Conservation (phyloP, 2,329 filamentous ascomycete genomes). For the Hirsutella thompsonii region DNA sequence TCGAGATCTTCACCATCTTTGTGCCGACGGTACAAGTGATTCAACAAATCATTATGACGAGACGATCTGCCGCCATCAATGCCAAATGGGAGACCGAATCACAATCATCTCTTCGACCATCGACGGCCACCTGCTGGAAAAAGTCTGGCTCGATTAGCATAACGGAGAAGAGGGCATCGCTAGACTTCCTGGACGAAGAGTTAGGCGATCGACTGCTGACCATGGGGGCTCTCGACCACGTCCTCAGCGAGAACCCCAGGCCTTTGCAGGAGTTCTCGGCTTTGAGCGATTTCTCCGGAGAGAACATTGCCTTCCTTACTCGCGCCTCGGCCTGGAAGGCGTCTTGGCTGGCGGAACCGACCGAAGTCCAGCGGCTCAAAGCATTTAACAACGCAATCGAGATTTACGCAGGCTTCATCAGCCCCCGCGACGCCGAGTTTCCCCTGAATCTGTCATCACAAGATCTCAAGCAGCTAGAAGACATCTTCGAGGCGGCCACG, state of each 20-base stretch:
- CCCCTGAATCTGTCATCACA: slow-evolving; percentile 49
- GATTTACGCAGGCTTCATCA: slow-evolving; percentile 50
- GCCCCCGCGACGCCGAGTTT: slow-evolving; percentile 45
- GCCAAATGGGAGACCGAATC: slow-evolving; percentile 12
- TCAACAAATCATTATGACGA: slow-evolving; percentile 23
- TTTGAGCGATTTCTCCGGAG: slow-evolving; percentile 53
- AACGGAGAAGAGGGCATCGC: slow-evolving; percentile 3
- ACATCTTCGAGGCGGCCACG: slow-evolving; percentile 41
- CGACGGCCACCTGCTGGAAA: slow-evolving; percentile 9
- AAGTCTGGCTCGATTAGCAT: slow-evolving; percentile 16
- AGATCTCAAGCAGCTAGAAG: slow-evolving; percentile 36
- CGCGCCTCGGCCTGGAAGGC: slow-evolving; percentile 42
- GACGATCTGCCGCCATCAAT: slow-evolving; percentile 27
- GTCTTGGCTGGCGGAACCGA: slow-evolving; percentile 13
- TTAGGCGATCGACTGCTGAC: slow-evolving; percentile 33
- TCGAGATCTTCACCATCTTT: slow-evolving; percentile 49
- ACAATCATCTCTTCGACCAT: slow-evolving; percentile 8
- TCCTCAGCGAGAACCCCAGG: slow-evolving; percentile 43
- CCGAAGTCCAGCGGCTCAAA: slow-evolving; percentile 24
- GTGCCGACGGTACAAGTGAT: slow-evolving; percentile 47
- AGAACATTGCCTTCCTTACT: slow-evolving; percentile 56
- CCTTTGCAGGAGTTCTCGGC: slow-evolving; percentile 53
- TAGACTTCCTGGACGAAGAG: slow-evolving; percentile 1
- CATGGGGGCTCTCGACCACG: slow-evolving; percentile 49
- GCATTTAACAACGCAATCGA: slow-evolving; percentile 44